A percentile compares a stretch with the other conserved stretches of the same genome.
Evolutionary conservation across 495 filamentous ascomycete genomes (phyloP).

Genomic region (Annulohypoxylon maeteangense): DNA sequence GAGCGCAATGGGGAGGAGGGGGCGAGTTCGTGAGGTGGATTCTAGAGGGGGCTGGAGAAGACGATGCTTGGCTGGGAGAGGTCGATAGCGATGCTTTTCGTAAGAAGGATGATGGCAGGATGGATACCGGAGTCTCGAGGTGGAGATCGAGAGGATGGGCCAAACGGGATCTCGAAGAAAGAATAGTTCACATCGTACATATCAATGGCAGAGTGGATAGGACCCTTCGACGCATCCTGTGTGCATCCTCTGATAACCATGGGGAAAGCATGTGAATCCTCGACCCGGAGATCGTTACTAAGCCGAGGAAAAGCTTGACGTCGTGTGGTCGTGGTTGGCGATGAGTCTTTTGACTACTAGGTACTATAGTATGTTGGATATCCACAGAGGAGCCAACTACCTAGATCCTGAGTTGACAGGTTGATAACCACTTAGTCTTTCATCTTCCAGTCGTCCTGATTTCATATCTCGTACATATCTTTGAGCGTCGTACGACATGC

Average conservation of each 20-base stretch:
- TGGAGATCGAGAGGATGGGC: slow-evolving; percentile 51
- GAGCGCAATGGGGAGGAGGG: slow-evolving; percentile 64
- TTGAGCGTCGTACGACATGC: not conserved
- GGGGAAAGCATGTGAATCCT: not conserved
- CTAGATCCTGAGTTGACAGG: too few species aligned
- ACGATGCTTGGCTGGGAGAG: slow-evolving; percentile 63
- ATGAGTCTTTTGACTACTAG: not conserved
- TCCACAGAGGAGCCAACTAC: not conserved
- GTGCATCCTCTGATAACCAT: not conserved
- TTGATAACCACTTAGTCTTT: too few species aligned
- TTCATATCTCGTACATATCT: not conserved
- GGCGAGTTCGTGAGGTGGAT: slow-evolving; percentile 65
- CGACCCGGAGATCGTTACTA: slow-evolving; percentile 1
- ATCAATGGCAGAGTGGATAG: not conserved
- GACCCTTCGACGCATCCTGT: not conserved
- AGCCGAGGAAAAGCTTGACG: not conserved
- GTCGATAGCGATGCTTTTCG: slow-evolving; percentile 64
- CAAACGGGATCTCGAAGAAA: slow-evolving; percentile 18
- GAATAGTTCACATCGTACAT: not conserved
- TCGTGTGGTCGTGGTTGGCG: not conserved
- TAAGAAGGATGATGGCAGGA: slow-evolving; percentile 65
- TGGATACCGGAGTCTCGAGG: slow-evolving; percentile 67
- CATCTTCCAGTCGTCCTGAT: not conserved
- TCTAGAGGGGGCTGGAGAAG: slow-evolving; percentile 62
- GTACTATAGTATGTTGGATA: too few species aligned